Conservation (phyloP, 495 filamentous ascomycete species). For the Hypoxylon trugodes region DNA sequence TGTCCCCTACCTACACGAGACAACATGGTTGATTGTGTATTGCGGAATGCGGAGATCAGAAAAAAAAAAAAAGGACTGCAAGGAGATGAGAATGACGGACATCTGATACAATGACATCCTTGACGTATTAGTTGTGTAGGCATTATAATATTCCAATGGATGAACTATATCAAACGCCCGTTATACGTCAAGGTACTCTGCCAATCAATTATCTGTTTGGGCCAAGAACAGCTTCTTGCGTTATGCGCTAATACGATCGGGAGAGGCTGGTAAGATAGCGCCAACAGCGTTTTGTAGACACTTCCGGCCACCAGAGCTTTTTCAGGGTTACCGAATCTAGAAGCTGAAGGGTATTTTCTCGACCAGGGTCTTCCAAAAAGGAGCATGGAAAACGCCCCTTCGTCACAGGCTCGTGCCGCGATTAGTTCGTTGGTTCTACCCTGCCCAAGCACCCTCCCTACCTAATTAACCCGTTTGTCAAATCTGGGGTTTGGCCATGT, state of each 20-base stretch:
- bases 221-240: neutral
- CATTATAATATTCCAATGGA: too few relatives aligned
- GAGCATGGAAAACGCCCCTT: conserved; percentile 21
- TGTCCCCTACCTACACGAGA: conserved; percentile 13
- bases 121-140: conserved; percentile 14
- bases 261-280: conserved; percentile 7
- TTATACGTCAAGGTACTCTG: conserved; percentile 7
- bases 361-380: conserved; percentile 2
- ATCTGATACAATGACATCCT: conserved; percentile 39
- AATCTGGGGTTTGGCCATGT: conserved; percentile 40
- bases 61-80: conserved; percentile 6
- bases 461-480: conserved; percentile 40
- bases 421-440: too few relatives aligned
- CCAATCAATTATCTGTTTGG: conserved; percentile 13
- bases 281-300: neutral
- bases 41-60: conserved; percentile 30
- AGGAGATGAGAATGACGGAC: conserved; percentile 35
- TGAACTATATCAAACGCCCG: conserved; percentile 19
- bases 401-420: conserved; percentile 18
- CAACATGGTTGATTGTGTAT: conserved; percentile 20
- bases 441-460: too few relatives aligned
- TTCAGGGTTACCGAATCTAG: conserved; percentile 17
- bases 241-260: conserved; percentile 13
- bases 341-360: conserved; percentile 2
- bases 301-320: conserved; percentile 1